These are phyloP conservation scores for Immersiella caudata DNA, from an alignment of 495 filamentous ascomycete genomes.

Conservation along the genomic window DNA sequence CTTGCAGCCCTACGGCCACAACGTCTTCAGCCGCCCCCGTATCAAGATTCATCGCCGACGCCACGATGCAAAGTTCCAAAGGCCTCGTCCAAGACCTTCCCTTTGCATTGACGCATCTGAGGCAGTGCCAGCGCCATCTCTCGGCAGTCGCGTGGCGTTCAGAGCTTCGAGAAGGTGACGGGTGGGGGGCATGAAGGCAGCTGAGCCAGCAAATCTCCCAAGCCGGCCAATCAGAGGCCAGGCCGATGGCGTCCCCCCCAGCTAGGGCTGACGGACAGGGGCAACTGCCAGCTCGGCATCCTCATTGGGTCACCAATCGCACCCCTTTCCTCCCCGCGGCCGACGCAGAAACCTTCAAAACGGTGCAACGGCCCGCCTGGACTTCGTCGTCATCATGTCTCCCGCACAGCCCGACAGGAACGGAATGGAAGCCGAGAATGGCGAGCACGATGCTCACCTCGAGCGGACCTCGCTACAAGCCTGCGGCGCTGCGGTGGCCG, in stretches of 20 bases:
- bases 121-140: not conserved
- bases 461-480: slow-evolving; percentile 11
- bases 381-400: not conserved
- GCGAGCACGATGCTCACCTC: not conserved
- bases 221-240: not conserved
- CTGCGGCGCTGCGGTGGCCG: slow-evolving; percentile 14
- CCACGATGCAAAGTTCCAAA: no score
- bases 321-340: not conserved
- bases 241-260: not conserved
- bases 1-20: no score
- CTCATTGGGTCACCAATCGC: not conserved
- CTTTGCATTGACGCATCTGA: not conserved
- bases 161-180: not conserved
- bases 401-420: not conserved
- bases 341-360: not conserved
- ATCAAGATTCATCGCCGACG: no score
- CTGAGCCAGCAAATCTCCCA: not conserved
- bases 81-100: not conserved
- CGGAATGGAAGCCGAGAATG: not conserved
- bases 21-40: no score
- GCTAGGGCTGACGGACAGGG: not conserved
- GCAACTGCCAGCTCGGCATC: not conserved
- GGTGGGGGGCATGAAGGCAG: not conserved
- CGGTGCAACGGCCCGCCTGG: not conserved
- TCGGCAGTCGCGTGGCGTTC: not conserved